Conservation (phyloP, 345 rosid species). For the Psidium friedrichsthalianum region DNA sequence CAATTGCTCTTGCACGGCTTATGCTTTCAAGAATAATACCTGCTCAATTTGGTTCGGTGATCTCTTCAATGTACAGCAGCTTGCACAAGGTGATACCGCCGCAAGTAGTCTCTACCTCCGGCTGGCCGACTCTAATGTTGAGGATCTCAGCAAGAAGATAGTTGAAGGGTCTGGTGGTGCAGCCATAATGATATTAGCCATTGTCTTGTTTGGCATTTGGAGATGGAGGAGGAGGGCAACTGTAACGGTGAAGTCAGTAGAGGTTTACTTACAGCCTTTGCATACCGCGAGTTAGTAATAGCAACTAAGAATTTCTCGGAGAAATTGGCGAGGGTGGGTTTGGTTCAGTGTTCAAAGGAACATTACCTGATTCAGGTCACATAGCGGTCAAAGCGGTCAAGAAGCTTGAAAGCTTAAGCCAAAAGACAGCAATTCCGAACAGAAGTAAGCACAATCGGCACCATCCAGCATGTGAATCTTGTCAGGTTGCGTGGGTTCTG, state of each 20-base stretch:
- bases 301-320: conserved; percentile 73
- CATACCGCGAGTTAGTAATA: conserved; percentile 46
- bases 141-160: conserved; percentile 17
- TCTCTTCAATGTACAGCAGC: conserved; percentile 32
- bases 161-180: conserved; percentile 21
- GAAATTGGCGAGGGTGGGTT: conserved; percentile 74
- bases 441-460: conserved; percentile 75
- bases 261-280: conserved; percentile 52
- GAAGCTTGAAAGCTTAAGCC: conserved; percentile 60
- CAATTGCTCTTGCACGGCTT: conserved; percentile 60
- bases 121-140: conserved; percentile 58
- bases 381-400: conserved; percentile 88
- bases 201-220: conserved; percentile 14
- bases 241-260: conserved; percentile 11
- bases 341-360: conserved; percentile 79
- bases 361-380: conserved; percentile 41
- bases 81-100: conserved; percentile 12
- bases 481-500: conserved; percentile 82
- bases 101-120: conserved; percentile 35
- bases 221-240: conserved; percentile 10
- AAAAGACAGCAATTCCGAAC: conserved; percentile 81
- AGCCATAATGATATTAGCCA: conserved; percentile 13
- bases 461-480: conserved; percentile 71
- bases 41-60: conserved; percentile 47
- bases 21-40: conserved; percentile 24